A percentile compares a stretch with the other conserved stretches of the same genome.
These are phyloP conservation scores for Magnolia officinalis DNA, from an alignment of 164 flowering plant genomes.

Conservation along the genomic window DNA sequence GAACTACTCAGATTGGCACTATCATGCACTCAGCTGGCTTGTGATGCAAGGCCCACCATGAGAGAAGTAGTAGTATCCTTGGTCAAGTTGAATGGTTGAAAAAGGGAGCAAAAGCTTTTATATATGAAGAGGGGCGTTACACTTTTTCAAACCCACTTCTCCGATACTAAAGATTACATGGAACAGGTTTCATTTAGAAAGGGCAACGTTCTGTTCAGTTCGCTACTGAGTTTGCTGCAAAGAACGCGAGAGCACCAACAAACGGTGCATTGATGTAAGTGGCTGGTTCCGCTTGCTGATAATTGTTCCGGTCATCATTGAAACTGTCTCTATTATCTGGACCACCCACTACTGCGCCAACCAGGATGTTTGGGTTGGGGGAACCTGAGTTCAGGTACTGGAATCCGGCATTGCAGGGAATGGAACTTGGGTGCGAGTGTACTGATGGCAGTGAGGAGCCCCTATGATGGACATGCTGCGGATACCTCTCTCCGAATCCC, in stretches of 20 bases:
- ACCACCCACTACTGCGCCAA: conserved; percentile 89
- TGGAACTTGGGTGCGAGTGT: conserved; percentile 45
- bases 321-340: conserved; percentile 68
- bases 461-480: conserved; percentile 78
- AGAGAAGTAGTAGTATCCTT: conserved; percentile 21
- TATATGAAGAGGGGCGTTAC: not conserved
- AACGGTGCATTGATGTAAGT: conserved; percentile 95
- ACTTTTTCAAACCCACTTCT: not conserved
- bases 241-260: conserved; percentile 83
- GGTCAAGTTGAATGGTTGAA: not conserved
- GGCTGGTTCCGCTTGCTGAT: conserved; percentile 90
- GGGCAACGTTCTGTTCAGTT: not conserved
- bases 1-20: conserved; percentile 23
- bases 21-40: conserved; percentile 23
- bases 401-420: conserved; percentile 67
- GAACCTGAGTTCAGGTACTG: conserved; percentile 53
- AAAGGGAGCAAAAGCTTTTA: not conserved
- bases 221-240: conserved; percentile 21
- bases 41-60: conserved; percentile 27
- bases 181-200: not conserved
- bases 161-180: not conserved
- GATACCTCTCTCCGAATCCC: conserved; percentile 72
- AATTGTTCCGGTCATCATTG: conserved; percentile 67
- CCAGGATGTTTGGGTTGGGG: conserved; percentile 74
- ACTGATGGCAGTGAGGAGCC: conserved; percentile 87